Conservation (phyloP, 2,329 filamentous ascomycete genomes). For the Botrytis tulipae region DNA sequence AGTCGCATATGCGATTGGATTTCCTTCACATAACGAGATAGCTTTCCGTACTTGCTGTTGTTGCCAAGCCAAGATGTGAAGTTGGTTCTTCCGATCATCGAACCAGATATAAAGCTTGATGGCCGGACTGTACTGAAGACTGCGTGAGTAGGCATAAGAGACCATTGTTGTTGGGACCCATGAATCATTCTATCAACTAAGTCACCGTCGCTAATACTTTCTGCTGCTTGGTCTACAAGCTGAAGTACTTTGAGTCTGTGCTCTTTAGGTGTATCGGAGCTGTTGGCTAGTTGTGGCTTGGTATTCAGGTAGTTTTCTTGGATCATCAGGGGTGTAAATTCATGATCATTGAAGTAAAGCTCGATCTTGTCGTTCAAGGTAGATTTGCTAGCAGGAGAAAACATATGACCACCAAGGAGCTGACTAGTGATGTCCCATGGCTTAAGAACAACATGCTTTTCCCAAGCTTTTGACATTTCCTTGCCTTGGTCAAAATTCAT, state of each 20-base stretch:
- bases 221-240: constrained; percentile 80
- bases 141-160: constrained; percentile 93
- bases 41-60: constrained; percentile 80
- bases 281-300: constrained; percentile 58
- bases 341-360: constrained; percentile 98
- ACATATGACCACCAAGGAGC: constrained; percentile 84
- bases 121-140: constrained; percentile 93
- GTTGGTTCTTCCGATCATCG: constrained; percentile 64
- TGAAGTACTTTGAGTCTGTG: constrained; percentile 80
- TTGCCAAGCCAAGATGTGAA: constrained; percentile 96
- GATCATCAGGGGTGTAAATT: constrained; percentile 96
- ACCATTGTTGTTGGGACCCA: constrained; percentile 97
- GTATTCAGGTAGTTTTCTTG: constrained; percentile 96
- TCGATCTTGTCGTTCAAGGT: constrained; percentile 98
- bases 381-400: constrained; percentile 75
- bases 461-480: constrained; percentile 95
- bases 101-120: constrained; percentile 81
- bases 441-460: constrained; percentile 95
- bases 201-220: constrained; percentile 96
- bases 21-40: constrained; percentile 82
- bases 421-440: constrained; percentile 98
- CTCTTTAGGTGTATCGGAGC: constrained; percentile 57
- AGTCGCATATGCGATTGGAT: constrained; percentile 97
- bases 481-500: constrained; percentile 87
- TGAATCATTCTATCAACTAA: constrained; percentile 98